phyloP scores from a whole-genome alignment of 768 basidiomycete species.

The Leccinum ochraceum region DNA sequence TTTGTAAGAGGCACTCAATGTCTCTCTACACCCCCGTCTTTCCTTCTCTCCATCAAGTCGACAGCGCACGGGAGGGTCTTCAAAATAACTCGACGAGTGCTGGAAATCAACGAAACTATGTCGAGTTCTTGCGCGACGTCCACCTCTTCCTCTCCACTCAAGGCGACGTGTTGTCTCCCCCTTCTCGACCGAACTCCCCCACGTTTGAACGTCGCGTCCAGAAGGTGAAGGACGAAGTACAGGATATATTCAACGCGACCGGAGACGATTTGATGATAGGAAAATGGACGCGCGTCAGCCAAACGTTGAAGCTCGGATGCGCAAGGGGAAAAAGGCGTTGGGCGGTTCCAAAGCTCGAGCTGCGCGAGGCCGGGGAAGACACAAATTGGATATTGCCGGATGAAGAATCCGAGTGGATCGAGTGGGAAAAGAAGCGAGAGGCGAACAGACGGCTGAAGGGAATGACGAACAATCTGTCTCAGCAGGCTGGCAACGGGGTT shows the following conservation, averaged over 20 bases:
- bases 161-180: slow-evolving; percentile 34
- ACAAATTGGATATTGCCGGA: slow-evolving; percentile 41
- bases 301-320: slow-evolving; percentile 41
- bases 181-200: slow-evolving; percentile 38
- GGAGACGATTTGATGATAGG: slow-evolving; percentile 43
- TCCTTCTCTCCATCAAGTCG: slow-evolving; percentile 22
- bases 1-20: slow-evolving; percentile 19
- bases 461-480: slow-evolving; percentile 15
- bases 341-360: slow-evolving; percentile 27
- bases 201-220: slow-evolving; percentile 27
- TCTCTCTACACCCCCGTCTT: slow-evolving; percentile 38
- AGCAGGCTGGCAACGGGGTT: not conserved
- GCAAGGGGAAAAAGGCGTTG: slow-evolving; percentile 36
- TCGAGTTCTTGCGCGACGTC: slow-evolving; percentile 32
- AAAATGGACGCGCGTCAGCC: slow-evolving; percentile 47
- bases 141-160: slow-evolving; percentile 36
- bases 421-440: slow-evolving; percentile 41
- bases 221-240: slow-evolving; percentile 37
- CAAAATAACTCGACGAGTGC: not conserved
- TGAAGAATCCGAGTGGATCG: slow-evolving; percentile 51
- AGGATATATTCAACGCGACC: slow-evolving; percentile 37
- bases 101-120: slow-evolving; percentile 20
- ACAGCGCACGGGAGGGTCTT: slow-evolving; percentile 7
- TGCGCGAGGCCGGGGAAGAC: slow-evolving; percentile 23
- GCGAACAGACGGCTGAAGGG: slow-evolving; percentile 19